Evolutionary conservation across 1,284 basidiomycete genomes (phyloP), one percentile per base, ranked within the genome.

Genomic region (Moniliophthora roreri): DNA sequence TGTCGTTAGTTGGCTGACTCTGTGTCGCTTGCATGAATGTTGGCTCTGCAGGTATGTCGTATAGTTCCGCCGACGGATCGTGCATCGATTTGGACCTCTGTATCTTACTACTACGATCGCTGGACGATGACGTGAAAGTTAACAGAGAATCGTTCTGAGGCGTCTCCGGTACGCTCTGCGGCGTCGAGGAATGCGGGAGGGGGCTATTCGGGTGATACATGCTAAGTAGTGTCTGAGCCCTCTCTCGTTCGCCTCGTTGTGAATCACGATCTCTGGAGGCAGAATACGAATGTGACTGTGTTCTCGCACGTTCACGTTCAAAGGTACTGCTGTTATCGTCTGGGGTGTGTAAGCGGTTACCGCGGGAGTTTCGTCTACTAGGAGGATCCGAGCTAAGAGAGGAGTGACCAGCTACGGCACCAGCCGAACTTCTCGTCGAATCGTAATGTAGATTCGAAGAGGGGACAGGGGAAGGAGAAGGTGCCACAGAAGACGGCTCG

Each of bases 381-480:
- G n/a, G 16, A 28, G 26, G 21, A 18, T 9, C 24, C 8, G 24
- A 23, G 21, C 24, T 28, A 26, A 16, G 24, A 15, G 44, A 46
- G n/a, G 44, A 46, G 18, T 46, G 44, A 8, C 44, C 44, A 28
- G 24, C 44, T 8, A 46, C 44, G 21, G 44, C 44, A 28, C 44
- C 44, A 2, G 44, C 28, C 4, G 44, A 46, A n/a, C 24, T 28
- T 13, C 23, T 24, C 20, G 20, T 11, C 10, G n/a, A 21, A 24
- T 32, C 26, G 15, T 46, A 28, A 32, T 32, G 28, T 8, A 32
- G 11, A n/a, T 46, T 13, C 24, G 44, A 46, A 5, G 44, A 46
- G 16, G 44, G 44, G 36, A 53, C 32, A 10, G 55, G 45, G 16
- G 50, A 41, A 36, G 51, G 48, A 4, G 39, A 24, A 20, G 15